These are phyloP conservation scores for Nakazawaea populi DNA, from an alignment of 805 yeast genomes.

Conservation along the genomic window DNA sequence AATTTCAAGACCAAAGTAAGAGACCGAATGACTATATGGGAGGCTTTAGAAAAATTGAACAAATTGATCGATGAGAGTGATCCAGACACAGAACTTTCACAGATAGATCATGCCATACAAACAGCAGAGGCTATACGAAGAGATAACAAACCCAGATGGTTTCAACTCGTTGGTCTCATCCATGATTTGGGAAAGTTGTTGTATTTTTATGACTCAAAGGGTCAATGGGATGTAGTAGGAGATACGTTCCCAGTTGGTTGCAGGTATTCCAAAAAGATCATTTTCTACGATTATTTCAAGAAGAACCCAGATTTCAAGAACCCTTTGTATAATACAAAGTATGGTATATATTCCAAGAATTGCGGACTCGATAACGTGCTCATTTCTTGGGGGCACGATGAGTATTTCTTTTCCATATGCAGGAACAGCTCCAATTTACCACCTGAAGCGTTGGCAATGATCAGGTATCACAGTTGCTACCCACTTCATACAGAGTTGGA, in stretches of 20 bases:
- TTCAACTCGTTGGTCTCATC: conserved; percentile 65
- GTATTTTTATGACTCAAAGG: conserved; percentile 65
- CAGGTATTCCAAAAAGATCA: conserved; percentile 51
- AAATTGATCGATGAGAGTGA: conserved; percentile 64
- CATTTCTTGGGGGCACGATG: conserved; percentile 79
- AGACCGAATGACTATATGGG: conserved; percentile 69
- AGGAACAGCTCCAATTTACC: conserved; percentile 59
- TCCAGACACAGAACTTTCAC: conserved; percentile 71
- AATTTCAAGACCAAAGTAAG: conserved; percentile 63
- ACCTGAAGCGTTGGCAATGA: conserved; percentile 65
- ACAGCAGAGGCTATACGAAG: conserved; percentile 70
- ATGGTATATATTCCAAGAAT: conserved; percentile 56
- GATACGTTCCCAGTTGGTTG: conserved; percentile 78
- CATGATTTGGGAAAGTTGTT: conserved; percentile 68
- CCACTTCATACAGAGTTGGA: conserved; percentile 76
- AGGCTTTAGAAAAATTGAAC: conserved; percentile 56
- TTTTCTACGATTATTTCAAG: conserved; percentile 54
- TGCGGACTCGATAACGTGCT: conserved; percentile 68
- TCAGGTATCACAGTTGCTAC: conserved; percentile 67
- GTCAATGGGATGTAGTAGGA: conserved; percentile 80
- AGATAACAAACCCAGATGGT: conserved; percentile 70
- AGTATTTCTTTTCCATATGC: conserved; percentile 69
- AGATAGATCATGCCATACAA: conserved; percentile 69
- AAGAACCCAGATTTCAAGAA: conserved; percentile 55
- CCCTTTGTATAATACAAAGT: conserved; percentile 60